Conservation (phyloP, 169 alveolate species). For the Cryptosporidium ryanae region DNA sequence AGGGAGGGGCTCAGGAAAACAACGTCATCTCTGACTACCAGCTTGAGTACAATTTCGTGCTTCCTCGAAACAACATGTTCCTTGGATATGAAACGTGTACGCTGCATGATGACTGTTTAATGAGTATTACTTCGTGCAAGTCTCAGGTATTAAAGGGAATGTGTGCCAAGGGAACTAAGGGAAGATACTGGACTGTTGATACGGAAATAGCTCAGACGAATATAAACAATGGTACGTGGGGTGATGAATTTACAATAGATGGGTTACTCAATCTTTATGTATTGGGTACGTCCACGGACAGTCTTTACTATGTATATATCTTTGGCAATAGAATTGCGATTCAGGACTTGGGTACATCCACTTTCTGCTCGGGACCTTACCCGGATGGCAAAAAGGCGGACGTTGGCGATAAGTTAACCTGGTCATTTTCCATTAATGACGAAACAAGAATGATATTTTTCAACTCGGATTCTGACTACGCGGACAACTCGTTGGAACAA, state of each 20-base stretch:
- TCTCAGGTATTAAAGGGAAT: constrained; percentile 42
- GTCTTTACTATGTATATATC: constrained; percentile 7
- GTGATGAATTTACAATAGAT: background rate
- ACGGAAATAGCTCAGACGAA: constrained; percentile 6
- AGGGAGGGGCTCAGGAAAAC: background rate
- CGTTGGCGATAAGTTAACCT: constrained; percentile 1
- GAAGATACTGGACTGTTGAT: constrained; percentile 28
- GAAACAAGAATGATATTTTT: background rate
- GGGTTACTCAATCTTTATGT: constrained; percentile 12
- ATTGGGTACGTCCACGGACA: background rate
- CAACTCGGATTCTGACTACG: background rate
- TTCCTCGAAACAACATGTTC: constrained; percentile 11
- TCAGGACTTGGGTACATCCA: constrained; percentile 14
- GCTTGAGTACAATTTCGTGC: constrained; percentile 11
- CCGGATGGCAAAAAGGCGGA: background rate
- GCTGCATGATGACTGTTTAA: constrained; percentile 14
- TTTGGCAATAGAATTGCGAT: constrained; percentile 50
- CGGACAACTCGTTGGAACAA: background rate
- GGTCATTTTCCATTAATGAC: constrained; percentile 23
- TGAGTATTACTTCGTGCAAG: constrained; percentile 4
- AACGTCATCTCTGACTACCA: background rate
- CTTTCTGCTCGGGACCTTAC: constrained; percentile 44
- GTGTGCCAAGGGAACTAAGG: constrained; percentile 6
- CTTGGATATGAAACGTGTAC: constrained; percentile 31
- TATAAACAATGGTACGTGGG: constrained; percentile 54